phyloP scores from a whole-genome alignment of 257 asterid genomes.

The Misopates orontium region DNA sequence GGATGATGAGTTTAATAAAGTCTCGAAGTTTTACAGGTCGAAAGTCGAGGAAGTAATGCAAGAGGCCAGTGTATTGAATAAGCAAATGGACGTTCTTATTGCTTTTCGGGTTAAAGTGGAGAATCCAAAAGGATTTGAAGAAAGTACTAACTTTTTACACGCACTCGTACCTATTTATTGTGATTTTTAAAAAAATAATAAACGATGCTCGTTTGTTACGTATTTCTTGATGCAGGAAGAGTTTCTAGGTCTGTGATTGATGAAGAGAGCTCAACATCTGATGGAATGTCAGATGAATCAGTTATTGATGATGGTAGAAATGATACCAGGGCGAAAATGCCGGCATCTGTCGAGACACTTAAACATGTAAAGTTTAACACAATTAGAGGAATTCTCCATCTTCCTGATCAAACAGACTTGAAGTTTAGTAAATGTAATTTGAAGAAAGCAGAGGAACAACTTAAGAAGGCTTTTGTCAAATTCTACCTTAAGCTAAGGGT shows the following conservation, averaged over 20 bases:
- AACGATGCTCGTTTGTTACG: not conserved
- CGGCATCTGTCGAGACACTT: constrained; percentile 40
- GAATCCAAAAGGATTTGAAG: constrained; percentile 33
- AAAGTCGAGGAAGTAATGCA: constrained; percentile 45
- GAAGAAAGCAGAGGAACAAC: constrained; percentile 46
- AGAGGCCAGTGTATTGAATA: constrained; percentile 44
- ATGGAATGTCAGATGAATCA: constrained; percentile 11
- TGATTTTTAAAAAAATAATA: too few species aligned
- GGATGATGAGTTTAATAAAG: constrained; percentile 53
- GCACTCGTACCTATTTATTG: too few species aligned
- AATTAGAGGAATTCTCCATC: constrained; percentile 40
- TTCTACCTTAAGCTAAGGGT: constrained; percentile 51
- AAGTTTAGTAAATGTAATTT: constrained; percentile 46
- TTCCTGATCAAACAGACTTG: constrained; percentile 36
- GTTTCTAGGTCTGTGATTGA: constrained; percentile 35
- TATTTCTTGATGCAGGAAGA: constrained; percentile 30
- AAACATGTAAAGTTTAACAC: constrained; percentile 43
- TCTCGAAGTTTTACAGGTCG: constrained; percentile 34
- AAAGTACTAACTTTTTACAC: too few species aligned
- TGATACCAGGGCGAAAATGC: constrained; percentile 19
- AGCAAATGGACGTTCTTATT: constrained; percentile 57
- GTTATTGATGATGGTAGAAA: constrained; percentile 10
- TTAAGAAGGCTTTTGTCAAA: constrained; percentile 46
- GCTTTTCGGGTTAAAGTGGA: constrained; percentile 51
- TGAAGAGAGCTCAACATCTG: constrained; percentile 29